Evolutionary conservation across 2,329 filamentous ascomycete genomes (phyloP).

Genomic region (Trichoderma pleuroti): DNA sequence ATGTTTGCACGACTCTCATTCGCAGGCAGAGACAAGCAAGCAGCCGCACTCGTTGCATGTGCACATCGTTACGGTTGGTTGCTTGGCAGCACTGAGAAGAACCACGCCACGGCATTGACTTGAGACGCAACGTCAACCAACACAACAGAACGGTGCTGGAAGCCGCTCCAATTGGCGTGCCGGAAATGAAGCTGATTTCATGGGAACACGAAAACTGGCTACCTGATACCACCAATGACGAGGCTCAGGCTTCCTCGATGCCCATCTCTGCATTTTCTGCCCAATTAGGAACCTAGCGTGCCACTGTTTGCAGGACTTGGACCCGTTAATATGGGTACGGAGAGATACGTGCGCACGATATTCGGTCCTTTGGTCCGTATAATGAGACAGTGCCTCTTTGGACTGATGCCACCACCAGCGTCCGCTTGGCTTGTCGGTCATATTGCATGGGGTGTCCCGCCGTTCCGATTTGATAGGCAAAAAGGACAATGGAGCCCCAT

Average conservation of each 20-base stretch:
- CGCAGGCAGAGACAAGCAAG: neutral
- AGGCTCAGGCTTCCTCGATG: neutral
- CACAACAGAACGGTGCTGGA: neutral
- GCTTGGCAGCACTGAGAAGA: neutral
- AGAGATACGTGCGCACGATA: conserved; percentile 5
- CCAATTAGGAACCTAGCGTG: conserved; percentile 3
- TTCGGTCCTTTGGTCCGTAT: conserved; percentile 13
- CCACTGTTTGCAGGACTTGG: neutral
- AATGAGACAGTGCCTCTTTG: neutral
- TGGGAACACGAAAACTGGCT: neutral
- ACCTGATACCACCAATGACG: conserved; percentile 5
- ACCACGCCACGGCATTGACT: neutral
- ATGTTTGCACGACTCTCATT: neutral
- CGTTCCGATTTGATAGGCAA: neutral
- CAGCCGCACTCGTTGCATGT: neutral
- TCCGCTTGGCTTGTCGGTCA: neutral
- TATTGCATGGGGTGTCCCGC: neutral
- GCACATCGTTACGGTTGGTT: neutral
- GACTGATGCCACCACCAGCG: neutral
- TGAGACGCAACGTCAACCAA: neutral
- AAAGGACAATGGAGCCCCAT: neutral
- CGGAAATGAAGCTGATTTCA: neutral
- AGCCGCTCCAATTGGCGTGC: conserved; percentile 1
- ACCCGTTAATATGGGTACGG: conserved; percentile 10
- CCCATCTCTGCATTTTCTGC: neutral